Conservation (phyloP, 805 yeast species). For the Candida arabinofermentans region DNA sequence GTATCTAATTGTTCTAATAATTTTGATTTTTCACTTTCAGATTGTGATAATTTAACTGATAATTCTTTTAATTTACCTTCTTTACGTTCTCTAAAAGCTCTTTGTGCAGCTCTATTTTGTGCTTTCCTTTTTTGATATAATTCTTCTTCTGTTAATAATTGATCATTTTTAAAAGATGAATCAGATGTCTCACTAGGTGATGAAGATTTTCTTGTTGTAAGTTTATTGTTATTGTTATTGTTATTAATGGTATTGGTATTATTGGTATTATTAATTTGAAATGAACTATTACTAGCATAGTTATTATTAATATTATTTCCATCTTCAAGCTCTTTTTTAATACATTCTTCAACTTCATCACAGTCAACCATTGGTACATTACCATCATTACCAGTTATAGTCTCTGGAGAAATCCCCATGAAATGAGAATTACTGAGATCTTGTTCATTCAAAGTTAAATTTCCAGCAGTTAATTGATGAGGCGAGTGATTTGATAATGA, state of each 20-base stretch:
- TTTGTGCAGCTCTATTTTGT: conserved; percentile 82
- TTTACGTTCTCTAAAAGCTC: conserved; percentile 81
- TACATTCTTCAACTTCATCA: conserved; percentile 1
- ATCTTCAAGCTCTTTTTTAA: neutral
- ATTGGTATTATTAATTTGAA: neutral
- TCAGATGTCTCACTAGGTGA: conserved; percentile 7
- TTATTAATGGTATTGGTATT: neutral
- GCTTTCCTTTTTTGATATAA: conserved; percentile 60
- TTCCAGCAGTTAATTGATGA: neutral
- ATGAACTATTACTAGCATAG: too few relatives aligned
- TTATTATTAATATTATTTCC: neutral
- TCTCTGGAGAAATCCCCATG: conserved; percentile 4
- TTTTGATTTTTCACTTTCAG: conserved; percentile 46
- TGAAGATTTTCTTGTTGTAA: neutral
- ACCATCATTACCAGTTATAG: conserved; percentile 1
- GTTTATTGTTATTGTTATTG: too few relatives aligned
- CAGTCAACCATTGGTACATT: conserved; percentile 2
- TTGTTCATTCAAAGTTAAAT: neutral
- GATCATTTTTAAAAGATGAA: conserved; percentile 5
- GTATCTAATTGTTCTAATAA: conserved; percentile 39
- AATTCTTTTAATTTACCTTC: conserved; percentile 68
- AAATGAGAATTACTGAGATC: neutral
- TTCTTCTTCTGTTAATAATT: conserved; percentile 31
- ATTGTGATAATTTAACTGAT: conserved; percentile 50
- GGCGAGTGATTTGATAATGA: too few relatives aligned